Evolutionary conservation across 257 asterid species (phyloP), one percentile per base, ranked within the genome.

Genomic region (Solanum sitiens): DNA sequence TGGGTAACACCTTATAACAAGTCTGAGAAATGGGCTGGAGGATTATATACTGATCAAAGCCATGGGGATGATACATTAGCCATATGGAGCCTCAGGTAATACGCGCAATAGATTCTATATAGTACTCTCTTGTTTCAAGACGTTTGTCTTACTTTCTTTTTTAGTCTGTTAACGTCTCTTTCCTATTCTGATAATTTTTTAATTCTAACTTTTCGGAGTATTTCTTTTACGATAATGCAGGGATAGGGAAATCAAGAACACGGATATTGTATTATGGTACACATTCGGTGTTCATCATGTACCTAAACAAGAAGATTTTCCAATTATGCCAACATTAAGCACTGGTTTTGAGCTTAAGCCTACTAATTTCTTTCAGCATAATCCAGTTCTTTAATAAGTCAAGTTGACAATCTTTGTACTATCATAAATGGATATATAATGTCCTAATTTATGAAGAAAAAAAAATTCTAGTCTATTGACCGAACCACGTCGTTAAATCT

Each of bases 201-300:
- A 50, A 50, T 50, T 50, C 21, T 50, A 50, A 50, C 21, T 5
- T 15, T 50, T 0, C 21, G 59, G 0, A 2, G 8, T 50, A 50
- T 0, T 50, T 15, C 21, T 3, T 59, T 59, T 53, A 53, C 2
- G 61, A 53, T 87, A 47, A 75, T 90, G 92, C 93, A 94, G 97
- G 89, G 80, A 91, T 27, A 91, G 94, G 85, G 71, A 89, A 32
- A 92, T 94, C 8, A 92, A 92, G 89, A 91, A 92, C 83, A 83
- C 86, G 84, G 96, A 93, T 76, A 94, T 94, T 56, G 96, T 93
- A 90, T 68, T 93, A n/a, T 94, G 96, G 98, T 91, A 94, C 91
- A 91, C 93, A 50, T 5, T 92, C 47, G 96, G 96, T 2, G 84
- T 93, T 87, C 98, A 94, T 83, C 96, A 94, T 76, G 91, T 91